These are phyloP conservation scores for Fulvia fulva DNA, from an alignment of 2,329 filamentous ascomycete genomes.

Conservation along the genomic window DNA sequence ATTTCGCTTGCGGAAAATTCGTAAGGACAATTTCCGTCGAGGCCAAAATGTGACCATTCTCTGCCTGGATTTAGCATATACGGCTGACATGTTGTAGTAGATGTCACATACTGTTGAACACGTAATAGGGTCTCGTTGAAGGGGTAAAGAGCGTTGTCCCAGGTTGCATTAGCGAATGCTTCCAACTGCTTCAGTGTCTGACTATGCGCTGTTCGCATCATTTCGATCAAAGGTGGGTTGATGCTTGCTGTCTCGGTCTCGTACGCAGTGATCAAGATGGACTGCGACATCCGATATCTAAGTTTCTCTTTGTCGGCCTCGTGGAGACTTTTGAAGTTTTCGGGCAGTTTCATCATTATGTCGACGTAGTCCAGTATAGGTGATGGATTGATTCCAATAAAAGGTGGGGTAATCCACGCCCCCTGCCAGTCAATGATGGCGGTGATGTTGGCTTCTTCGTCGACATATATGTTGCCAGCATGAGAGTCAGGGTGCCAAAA, in stretches of 20 bases:
- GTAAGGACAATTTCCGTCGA: conserved; percentile 4
- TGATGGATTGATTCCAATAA: conserved; percentile 4
- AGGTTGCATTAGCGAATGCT: conserved; percentile 5
- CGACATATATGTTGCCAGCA: conserved; percentile 38
- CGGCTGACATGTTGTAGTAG: neutral
- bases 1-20: conserved; percentile 5
- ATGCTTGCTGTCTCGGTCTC: conserved; percentile 4
- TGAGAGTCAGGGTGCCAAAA: conserved; percentile 42
- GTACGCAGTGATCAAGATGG: conserved; percentile 4
- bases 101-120: conserved; percentile 7
- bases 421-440: conserved; percentile 44
- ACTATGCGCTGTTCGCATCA: conserved; percentile 1
- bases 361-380: conserved; percentile 5
- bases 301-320: conserved; percentile 3
- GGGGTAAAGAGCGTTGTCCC: conserved; percentile 2
- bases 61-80: conserved; percentile 2
- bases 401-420: conserved; percentile 22
- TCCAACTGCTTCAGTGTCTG: conserved; percentile 5
- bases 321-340: conserved; percentile 5
- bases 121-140: conserved; percentile 7
- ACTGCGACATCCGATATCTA: neutral
- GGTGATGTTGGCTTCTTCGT: conserved; percentile 31
- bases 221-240: conserved; percentile 4
- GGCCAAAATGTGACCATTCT: conserved; percentile 6
- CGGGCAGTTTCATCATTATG: conserved; percentile 3